Evolutionary conservation across 1,139 yeast species (phyloP).

Genomic region (Zygosaccharomyces pseudobailii): DNA sequence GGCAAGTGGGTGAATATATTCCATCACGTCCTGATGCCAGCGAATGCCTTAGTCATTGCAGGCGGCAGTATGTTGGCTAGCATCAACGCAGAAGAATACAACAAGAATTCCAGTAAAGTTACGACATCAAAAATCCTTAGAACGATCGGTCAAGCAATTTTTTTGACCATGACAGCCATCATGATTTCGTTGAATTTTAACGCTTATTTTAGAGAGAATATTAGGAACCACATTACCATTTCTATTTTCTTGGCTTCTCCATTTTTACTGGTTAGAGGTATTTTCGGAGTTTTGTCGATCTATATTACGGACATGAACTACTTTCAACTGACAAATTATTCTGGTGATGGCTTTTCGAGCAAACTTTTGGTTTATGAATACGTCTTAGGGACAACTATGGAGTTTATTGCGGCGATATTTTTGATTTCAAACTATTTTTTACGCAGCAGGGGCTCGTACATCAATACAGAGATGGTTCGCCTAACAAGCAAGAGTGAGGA

Average conservation of each 20-base stretch:
- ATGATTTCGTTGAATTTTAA: neutral
- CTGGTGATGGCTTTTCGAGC: conserved; percentile 1
- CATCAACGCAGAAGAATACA: conserved; percentile 1
- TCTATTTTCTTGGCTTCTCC: conserved; percentile 12
- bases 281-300: conserved; percentile 21
- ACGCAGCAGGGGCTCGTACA: neutral
- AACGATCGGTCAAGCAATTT: conserved; percentile 25
- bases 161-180: conserved; percentile 17
- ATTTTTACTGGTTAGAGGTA: conserved; percentile 23
- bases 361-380: conserved; percentile 5
- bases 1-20: conserved; percentile 11
- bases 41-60: conserved; percentile 23
- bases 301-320: conserved; percentile 5
- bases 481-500: neutral
- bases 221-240: conserved; percentile 5
- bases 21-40: conserved; percentile 23
- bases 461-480: neutral
- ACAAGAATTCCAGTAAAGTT: neutral
- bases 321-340: conserved; percentile 5
- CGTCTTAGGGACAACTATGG: conserved; percentile 8
- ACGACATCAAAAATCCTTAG: conserved; percentile 19
- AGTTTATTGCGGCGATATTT: conserved; percentile 1
- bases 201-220: conserved; percentile 1
- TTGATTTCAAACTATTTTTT: conserved; percentile 4
- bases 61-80: conserved; percentile 13